Evolutionary conservation across 176 grass and related monocot species (phyloP).

Genomic region (Chloris gayana): DNA sequence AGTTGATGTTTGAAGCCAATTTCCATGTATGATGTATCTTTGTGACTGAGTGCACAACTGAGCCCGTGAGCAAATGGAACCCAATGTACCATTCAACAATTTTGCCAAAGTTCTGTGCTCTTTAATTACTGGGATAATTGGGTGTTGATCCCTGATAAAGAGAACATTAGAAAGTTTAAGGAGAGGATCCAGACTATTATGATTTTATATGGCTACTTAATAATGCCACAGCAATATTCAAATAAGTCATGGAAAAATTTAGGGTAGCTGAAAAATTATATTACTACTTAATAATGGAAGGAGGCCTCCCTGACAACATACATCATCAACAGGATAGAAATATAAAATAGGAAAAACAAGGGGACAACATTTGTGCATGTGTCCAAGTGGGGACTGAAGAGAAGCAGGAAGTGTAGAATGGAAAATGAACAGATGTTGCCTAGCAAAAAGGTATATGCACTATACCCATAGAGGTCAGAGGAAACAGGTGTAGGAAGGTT

Average conservation of each 20-base stretch:
- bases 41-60: slow-evolving; percentile 68
- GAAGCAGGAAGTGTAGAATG: not conserved
- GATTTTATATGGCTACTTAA: slow-evolving; percentile 15
- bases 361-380: not conserved
- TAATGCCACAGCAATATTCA: not conserved
- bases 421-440: too few species aligned
- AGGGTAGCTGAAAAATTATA: slow-evolving; percentile 1
- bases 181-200: not conserved
- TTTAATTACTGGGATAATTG: slow-evolving; percentile 81
- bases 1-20: slow-evolving; percentile 97
- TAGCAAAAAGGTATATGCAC: not conserved
- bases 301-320: slow-evolving; percentile 1
- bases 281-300: not conserved
- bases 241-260: not conserved
- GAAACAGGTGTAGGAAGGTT: not conserved
- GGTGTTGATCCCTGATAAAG: slow-evolving; percentile 69
- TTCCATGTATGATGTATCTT: slow-evolving; percentile 90
- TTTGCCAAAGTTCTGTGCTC: slow-evolving; percentile 94
- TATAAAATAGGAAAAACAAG: not conserved
- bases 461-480: not conserved
- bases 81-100: slow-evolving; percentile 79
- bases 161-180: slow-evolving; percentile 21
- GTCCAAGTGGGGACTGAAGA: not conserved
- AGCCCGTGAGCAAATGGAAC: slow-evolving; percentile 86
- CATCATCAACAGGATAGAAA: not conserved